Conservation (phyloP, 495 filamentous ascomycete species). For the Aspergillus olivimuriae region DNA sequence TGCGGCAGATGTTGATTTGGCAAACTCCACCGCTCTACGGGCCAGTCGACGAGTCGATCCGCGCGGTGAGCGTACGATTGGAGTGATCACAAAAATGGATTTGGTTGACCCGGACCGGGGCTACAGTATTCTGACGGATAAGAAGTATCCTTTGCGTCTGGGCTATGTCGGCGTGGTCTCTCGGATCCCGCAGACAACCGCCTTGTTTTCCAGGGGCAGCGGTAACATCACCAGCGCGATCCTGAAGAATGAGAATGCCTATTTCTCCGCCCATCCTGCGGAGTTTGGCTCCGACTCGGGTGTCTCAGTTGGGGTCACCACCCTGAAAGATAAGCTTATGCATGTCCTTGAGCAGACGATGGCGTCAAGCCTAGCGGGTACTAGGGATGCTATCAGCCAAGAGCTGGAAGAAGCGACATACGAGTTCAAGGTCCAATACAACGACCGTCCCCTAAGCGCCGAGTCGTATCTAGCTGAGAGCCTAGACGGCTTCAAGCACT, state of each 20-base stretch:
- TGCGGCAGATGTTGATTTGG: constrained; percentile 92
- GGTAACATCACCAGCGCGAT: constrained; percentile 78
- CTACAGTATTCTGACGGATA: constrained; percentile 68
- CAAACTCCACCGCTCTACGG: constrained; percentile 89
- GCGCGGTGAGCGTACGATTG: constrained; percentile 90
- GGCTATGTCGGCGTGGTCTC: constrained; percentile 98
- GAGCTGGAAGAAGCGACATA: constrained; percentile 97
- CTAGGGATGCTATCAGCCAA: constrained; percentile 84
- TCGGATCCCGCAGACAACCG: constrained; percentile 64
- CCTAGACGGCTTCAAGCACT: constrained; percentile 94
- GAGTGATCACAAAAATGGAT: constrained; percentile 99
- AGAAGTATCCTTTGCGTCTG: constrained; percentile 87
- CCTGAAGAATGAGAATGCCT: constrained; percentile 79
- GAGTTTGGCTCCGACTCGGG: constrained; percentile 71
- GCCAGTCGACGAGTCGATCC: constrained; percentile 91
- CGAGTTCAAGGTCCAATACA: constrained; percentile 99
- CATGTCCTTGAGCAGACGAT: constrained; percentile 94
- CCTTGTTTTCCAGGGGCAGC: constrained; percentile 78
- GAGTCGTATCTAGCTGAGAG: constrained; percentile 95
- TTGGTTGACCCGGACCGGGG: constrained; percentile 83
- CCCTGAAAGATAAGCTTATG: constrained; percentile 91
- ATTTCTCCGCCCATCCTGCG: constrained; percentile 74
- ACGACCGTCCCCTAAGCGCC: constrained; percentile 87
- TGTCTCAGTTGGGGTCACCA: constrained; percentile 73
- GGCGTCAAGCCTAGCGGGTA: constrained; percentile 81